Base-by-base conservation (phyloP, 495 filamentous ascomycete species). In the Pseudomonodictys pantanalensis region DNA sequence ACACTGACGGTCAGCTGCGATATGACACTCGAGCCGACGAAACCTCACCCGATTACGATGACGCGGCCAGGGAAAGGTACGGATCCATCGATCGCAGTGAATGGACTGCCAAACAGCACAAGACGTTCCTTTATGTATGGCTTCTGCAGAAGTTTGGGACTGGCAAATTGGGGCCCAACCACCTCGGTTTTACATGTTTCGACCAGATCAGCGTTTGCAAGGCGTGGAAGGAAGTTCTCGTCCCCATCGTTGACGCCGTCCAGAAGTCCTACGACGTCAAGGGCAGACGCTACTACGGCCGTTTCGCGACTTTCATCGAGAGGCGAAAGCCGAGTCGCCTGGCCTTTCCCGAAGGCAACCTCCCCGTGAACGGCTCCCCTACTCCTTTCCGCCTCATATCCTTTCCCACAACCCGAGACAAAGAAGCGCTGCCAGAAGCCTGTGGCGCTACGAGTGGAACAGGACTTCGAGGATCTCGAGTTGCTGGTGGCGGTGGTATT, bases 221-320 rank as follows among this genome's bases (percentile, higher is more conserved):
- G 10, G 52, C 46, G 18, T 63, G 53, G 52, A 11, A 50, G 17
- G 46, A 63, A n/a, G 46, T 63, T 1, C 35, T 63, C 24, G 17
- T 51, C 20, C 60, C 60, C 1, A 57, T 63, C 28, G 38, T 63
- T 29, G 18, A 63, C 28, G 60, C 43, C n/a, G 52, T 63, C 3
- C 23, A 28, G 23, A 26, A 54, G 3, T 23, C 30, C 24, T 56
- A 63, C 35, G 38, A 57, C 24, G 18, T 57, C 28, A 38, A 23
- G 15, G 53, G 60, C 15, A 30, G 60, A 1, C 33, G 42, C 1
- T 30, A 57, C 25, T 63, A 63, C 30, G 60, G 60, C 8, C 52
- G 35, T 2, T 45, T 63, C n/a, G 60, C 60, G 7, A 42, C 10
- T 3, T 63, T 63, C 22, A 44, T 63, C 53, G 60, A 63, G 45